A percentile compares a stretch with the other conserved stretches of the same genome.
Evolutionary conservation across 768 basidiomycete genomes (phyloP).

Genomic region (Cubamyces lactineus): DNA sequence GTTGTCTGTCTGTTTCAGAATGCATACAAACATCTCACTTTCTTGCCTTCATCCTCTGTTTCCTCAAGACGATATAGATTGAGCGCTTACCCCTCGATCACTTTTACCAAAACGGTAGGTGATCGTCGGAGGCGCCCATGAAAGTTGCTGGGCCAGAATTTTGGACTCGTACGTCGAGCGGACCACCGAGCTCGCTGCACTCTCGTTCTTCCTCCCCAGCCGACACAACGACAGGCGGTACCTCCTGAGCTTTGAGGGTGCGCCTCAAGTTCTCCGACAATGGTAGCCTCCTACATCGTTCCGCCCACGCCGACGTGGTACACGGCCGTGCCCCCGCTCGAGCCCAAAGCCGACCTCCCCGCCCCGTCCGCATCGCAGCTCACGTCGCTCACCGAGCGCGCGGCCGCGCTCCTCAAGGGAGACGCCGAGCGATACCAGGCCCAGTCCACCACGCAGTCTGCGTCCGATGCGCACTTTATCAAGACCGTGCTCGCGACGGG

Average conservation of each 20-base stretch:
- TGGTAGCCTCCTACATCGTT: constrained; percentile 29
- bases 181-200: neutral
- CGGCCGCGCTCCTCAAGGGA: constrained; percentile 48
- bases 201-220: neutral
- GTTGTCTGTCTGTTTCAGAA: no score
- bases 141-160: constrained; percentile 2
- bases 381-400: constrained; percentile 48
- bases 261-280: neutral
- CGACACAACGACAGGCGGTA: neutral
- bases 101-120: neutral
- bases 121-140: neutral
- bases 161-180: neutral
- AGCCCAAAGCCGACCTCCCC: constrained; percentile 31
- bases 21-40: neutral
- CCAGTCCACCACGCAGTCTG: constrained; percentile 48
- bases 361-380: constrained; percentile 49
- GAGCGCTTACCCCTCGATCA: neutral
- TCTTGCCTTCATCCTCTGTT: neutral
- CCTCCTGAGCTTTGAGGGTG: neutral
- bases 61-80: no score
- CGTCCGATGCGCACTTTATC: constrained; percentile 82
- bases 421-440: constrained; percentile 52
- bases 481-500: constrained; percentile 84
- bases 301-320: constrained; percentile 59
- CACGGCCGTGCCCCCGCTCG: constrained; percentile 45